phyloP scores from a whole-genome alignment of 140 eudicot species.

The Anethum foeniculum region DNA sequence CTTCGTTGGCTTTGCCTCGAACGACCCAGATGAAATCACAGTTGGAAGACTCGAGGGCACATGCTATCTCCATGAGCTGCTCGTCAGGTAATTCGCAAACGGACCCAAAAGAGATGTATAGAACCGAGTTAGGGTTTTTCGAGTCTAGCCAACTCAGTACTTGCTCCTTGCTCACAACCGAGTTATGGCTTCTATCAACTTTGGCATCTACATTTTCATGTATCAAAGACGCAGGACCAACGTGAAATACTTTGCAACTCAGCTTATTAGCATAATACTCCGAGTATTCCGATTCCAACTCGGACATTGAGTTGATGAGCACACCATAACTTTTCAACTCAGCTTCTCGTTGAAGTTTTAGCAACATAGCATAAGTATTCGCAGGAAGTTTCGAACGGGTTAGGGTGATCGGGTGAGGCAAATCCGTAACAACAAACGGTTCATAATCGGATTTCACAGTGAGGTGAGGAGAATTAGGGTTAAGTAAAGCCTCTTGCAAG shows the following conservation, averaged over 20 bases:
- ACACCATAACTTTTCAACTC: conserved; percentile 19
- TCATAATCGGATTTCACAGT: background rate
- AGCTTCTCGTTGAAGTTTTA: background rate
- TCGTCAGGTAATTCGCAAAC: conserved; percentile 9
- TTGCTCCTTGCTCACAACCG: background rate
- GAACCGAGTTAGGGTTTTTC: conserved; percentile 19
- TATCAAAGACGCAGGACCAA: conserved; percentile 37
- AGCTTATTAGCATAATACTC: conserved; percentile 9
- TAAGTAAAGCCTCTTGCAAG: background rate
- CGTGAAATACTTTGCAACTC: conserved; percentile 23
- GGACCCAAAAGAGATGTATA: conserved; percentile 43
- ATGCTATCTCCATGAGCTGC: conserved; percentile 39
- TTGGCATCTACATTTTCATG: conserved; percentile 9
- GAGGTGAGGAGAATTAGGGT: conserved; percentile 2
- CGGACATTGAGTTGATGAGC: conserved; percentile 29
- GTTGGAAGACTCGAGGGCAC: conserved; percentile 30
- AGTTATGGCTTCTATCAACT: conserved; percentile 23
- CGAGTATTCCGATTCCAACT: conserved; percentile 27
- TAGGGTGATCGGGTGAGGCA: background rate
- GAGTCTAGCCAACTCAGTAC: conserved; percentile 37
- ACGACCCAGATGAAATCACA: conserved; percentile 37
- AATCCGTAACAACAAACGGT: background rate
- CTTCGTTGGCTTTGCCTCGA: background rate
- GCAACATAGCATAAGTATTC: background rate
- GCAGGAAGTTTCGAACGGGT: background rate